Evolutionary conservation across 75 land plant species (phyloP), one percentile per base, ranked within the genome.

Genomic region (Sequoia sempervirens): DNA sequence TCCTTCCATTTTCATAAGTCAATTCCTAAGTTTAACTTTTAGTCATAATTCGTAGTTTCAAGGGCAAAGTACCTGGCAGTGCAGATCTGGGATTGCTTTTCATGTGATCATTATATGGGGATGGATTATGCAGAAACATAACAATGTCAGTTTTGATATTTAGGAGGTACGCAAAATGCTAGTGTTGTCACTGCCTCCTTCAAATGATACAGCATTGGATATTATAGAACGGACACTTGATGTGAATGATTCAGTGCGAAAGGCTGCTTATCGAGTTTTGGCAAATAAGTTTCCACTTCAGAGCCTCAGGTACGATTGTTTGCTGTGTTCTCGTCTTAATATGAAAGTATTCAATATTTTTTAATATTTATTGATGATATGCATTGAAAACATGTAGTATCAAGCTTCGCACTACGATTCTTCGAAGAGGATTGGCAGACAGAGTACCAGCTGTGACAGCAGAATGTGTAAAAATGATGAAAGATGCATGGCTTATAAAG

Each of bases 281-380:
- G 93, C 99, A 54, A 91, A 84, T 81, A 97, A 97, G 84, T 91
- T 96, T 88, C 98, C 96, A 12, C 89, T 97, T 37, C 93, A 96
- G 80, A 92, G 88, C 87, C 91, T 97, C 26, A 97, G 99, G 99
- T 96, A 83, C 56, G 75, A 12, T 11, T 26, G 80, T 1, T 28
- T 64, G 11, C 58, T 64, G 36, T 52, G 7, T 17, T 83, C n/a
- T 40, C 30, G 45, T 15, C 9, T 58, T 46, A 47, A 41, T 46
- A 45, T 18, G 10, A n/a, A 45, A 26, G 14, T n/a, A 78, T 78
- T 43, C 30, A 78, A 40, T 14, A 13, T 56, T 56, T 56, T 2
- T 78, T n/a, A n/a, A n/a, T n/a, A n/a, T n/a, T 10, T 20, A 70
- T 75, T 46, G 38, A 54, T 68, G 26, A 41, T 84, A 1, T 74